Conservation (phyloP, 1,284 basidiomycete species). For the Naganishia sp. region DNA sequence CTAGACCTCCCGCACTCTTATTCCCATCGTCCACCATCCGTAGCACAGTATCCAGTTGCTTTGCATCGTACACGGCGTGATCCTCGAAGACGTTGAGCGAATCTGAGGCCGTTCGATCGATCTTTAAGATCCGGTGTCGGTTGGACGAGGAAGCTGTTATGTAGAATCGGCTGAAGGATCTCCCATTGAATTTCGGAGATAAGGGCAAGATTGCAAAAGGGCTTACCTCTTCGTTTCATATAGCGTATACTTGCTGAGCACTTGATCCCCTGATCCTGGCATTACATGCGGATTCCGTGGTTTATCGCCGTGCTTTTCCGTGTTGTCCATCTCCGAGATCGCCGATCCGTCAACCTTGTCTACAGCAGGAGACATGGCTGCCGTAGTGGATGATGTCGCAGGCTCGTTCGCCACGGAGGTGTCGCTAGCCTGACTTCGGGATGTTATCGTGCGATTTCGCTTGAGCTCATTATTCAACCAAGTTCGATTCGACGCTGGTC, state of each 20-base stretch:
- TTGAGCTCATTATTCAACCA: too few species aligned
- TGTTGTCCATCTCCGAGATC: neutral
- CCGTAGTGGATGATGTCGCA: neutral
- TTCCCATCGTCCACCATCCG: constrained; percentile 96
- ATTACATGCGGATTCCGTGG: constrained; percentile 2
- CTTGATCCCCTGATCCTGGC: constrained; percentile 28
- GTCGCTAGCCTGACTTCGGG: neutral
- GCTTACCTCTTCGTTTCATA: constrained; percentile 75
- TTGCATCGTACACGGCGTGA: constrained; percentile 79
- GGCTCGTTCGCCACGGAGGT: neutral
- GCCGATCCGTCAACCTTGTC: neutral
- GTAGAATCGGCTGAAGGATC: constrained; percentile 66
- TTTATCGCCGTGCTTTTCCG: neutral
- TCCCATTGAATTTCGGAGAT: neutral
- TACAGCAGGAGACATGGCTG: neutral
- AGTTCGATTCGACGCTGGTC: too few species aligned
- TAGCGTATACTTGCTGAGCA: constrained; percentile 82
- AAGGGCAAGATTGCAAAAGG: neutral
- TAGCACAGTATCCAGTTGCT: constrained; percentile 84
- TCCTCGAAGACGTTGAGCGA: constrained; percentile 78
- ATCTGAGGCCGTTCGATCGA: constrained; percentile 67
- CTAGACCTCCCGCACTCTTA: constrained; percentile 79
- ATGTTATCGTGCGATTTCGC: neutral
- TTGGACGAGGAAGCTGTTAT: constrained; percentile 82
- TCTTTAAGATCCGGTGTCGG: constrained; percentile 76